Percentiles rank a stretch among this genome's conserved stretches.
Evolutionary conservation across 2,329 filamentous ascomycete species (phyloP).

Genomic region (Fusarium duplospermum): DNA sequence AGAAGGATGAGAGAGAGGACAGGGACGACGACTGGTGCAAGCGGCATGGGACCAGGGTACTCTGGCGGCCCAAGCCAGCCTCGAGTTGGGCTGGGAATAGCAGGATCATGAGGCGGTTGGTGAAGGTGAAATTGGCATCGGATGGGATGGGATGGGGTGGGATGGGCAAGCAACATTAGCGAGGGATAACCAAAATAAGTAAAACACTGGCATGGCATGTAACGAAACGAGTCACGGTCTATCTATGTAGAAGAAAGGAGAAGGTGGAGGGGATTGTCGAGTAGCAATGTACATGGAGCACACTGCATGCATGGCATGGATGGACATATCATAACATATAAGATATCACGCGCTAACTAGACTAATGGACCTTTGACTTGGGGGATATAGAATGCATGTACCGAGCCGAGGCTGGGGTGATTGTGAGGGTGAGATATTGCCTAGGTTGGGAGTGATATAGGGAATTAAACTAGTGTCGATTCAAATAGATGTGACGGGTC

Average conservation of each 20-base stretch:
- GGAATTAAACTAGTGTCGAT: not conserved
- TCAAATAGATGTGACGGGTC: not conserved
- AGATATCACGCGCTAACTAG: slow-evolving; percentile 20
- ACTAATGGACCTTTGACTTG: slow-evolving; percentile 3
- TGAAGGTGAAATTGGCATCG: not conserved
- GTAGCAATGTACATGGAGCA: slow-evolving; percentile 28
- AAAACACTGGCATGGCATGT: slow-evolving; percentile 35
- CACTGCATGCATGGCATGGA: slow-evolving; percentile 7
- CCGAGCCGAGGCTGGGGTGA: not conserved
- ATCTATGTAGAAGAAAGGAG: slow-evolving; percentile 27
- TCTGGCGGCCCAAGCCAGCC: slow-evolving; percentile 43
- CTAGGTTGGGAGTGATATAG: not conserved
- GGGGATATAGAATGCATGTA: not conserved
- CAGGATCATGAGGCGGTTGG: slow-evolving; percentile 52
- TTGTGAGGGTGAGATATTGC: not conserved
- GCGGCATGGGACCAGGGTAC: slow-evolving; percentile 30
- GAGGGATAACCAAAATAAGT: slow-evolving; percentile 28
- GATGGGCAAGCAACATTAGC: slow-evolving; percentile 2
- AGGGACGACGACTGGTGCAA: slow-evolving; percentile 53
- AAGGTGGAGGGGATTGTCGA: slow-evolving; percentile 16
- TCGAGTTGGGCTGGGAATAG: slow-evolving; percentile 66
- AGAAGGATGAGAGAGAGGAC: slow-evolving; percentile 82
- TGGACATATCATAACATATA: slow-evolving; percentile 26
- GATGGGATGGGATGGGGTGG: not conserved
- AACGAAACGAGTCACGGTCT: slow-evolving; percentile 38